phyloP scores from a whole-genome alignment of 768 basidiomycete genomes.

The Suillus placidus region DNA sequence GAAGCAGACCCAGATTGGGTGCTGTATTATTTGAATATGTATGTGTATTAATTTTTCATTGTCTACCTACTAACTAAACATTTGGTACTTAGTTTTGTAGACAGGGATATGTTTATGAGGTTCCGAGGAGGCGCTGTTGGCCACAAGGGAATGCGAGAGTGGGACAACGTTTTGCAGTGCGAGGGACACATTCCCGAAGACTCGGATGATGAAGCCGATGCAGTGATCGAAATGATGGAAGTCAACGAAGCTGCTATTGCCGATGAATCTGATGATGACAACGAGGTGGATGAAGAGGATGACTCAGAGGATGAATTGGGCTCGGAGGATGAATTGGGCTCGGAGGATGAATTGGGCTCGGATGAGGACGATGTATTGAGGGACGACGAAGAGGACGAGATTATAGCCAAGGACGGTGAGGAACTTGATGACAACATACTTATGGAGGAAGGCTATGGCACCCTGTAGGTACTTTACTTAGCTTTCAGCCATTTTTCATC shows the following conservation, averaged over 20 bases:
- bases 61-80: neutral
- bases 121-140: constrained; percentile 35
- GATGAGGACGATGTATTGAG: neutral
- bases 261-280: no score
- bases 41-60: constrained; percentile 8
- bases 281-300: neutral
- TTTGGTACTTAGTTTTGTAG: constrained; percentile 36
- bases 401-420: neutral
- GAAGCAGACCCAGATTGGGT: constrained; percentile 35
- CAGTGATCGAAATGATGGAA: no score
- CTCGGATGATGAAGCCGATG: no score
- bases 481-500: neutral
- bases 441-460: neutral
- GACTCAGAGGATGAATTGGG: neutral
- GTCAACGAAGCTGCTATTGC: no score
- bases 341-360: neutral
- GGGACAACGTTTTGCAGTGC: no score
- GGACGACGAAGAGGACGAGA: neutral
- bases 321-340: no score
- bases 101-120: constrained; percentile 45
- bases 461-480: neutral
- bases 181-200: no score
- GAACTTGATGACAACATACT: neutral
- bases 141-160: constrained; percentile 17
- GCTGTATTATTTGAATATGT: constrained; percentile 40